phyloP scores from a whole-genome alignment of 805 yeast species.

The Metschnikowia chrysomelidarum region DNA sequence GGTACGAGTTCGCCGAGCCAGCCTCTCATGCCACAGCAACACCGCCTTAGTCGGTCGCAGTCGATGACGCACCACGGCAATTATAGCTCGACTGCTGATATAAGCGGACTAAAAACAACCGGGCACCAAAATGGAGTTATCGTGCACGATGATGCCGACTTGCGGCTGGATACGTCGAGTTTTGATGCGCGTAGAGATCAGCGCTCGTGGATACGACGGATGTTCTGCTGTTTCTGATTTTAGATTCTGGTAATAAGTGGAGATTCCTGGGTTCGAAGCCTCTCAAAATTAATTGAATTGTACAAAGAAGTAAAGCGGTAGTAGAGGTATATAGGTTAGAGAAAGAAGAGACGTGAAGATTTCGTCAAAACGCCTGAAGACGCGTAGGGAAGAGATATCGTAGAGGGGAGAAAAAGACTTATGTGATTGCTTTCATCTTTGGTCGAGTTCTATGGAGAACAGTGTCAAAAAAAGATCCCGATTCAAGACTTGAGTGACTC shows the following conservation, averaged over 20 bases:
- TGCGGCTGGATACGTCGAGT: conserved; percentile 40
- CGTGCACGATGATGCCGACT: conserved; percentile 36
- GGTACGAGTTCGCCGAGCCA: conserved; percentile 10
- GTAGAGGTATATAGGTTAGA: too few relatives aligned
- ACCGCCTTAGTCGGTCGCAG: conserved; percentile 17
- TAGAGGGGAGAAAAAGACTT: too few relatives aligned
- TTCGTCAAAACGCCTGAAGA: too few relatives aligned
- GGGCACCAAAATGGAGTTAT: conserved; percentile 30
- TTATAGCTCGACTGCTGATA: conserved; percentile 16
- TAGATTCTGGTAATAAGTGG: too few relatives aligned
- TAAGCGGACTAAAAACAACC: conserved; percentile 4
- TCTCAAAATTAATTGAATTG: too few relatives aligned
- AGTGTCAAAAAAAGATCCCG: too few relatives aligned
- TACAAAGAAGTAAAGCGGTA: too few relatives aligned
- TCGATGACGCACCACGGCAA: conserved; percentile 17
- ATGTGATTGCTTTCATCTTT: background rate
- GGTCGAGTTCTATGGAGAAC: background rate
- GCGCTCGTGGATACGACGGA: conserved; percentile 17
- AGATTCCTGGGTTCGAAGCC: too few relatives aligned
- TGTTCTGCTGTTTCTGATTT: conserved; percentile 16
- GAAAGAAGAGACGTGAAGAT: too few relatives aligned
- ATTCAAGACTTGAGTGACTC: too few relatives aligned
- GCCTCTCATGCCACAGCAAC: conserved; percentile 14
- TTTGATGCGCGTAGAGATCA: conserved; percentile 20
- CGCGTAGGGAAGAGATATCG: too few relatives aligned